A percentile compares a stretch with the other conserved stretches of the same genome.
These are phyloP conservation scores for Monascus ruber DNA, from an alignment of 2,329 filamentous ascomycete genomes.

Conservation along the genomic window DNA sequence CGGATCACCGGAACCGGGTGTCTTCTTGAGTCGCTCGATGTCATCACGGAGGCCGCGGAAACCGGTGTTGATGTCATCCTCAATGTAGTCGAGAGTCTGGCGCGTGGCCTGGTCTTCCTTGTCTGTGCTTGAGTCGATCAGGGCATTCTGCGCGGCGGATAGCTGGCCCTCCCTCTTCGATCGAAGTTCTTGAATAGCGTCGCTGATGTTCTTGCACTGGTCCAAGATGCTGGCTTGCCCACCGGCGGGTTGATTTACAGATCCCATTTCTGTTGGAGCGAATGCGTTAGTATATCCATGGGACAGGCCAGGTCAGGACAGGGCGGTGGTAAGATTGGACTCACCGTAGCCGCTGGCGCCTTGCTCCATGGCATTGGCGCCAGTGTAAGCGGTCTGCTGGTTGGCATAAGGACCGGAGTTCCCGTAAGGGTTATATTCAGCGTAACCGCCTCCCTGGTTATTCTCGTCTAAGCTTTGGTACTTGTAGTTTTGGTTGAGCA, in stretches of 20 bases:
- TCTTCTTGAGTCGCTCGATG: slow-evolving; percentile 71
- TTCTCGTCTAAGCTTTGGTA: slow-evolving; percentile 19
- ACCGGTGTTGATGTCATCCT: slow-evolving; percentile 67
- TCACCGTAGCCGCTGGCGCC: slow-evolving; percentile 28
- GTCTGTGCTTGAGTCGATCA: slow-evolving; percentile 64
- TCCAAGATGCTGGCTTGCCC: slow-evolving; percentile 72
- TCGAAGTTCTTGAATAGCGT: slow-evolving; percentile 64
- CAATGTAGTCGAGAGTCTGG: slow-evolving; percentile 60
- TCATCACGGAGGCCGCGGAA: slow-evolving; percentile 71
- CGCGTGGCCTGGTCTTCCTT: slow-evolving; percentile 53
- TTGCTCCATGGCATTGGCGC: slow-evolving; percentile 19
- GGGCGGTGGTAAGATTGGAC: slow-evolving; percentile 1
- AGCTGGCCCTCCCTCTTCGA: slow-evolving; percentile 38
- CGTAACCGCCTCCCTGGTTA: slow-evolving; percentile 32
- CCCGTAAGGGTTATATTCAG: slow-evolving; percentile 46
- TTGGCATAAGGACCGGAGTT: slow-evolving; percentile 21
- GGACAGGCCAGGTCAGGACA: neutral
- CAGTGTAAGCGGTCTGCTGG: slow-evolving; percentile 18
- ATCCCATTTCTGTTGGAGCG: slow-evolving; percentile 31
- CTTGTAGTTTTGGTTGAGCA: slow-evolving; percentile 3
- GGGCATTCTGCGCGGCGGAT: slow-evolving; percentile 55
- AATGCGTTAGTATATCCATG: neutral
- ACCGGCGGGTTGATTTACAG: slow-evolving; percentile 22
- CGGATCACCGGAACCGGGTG: slow-evolving; percentile 59
- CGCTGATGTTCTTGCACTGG: slow-evolving; percentile 70